Evolutionary conservation across 148 eudicot genomes (phyloP).

Genomic region (Dysphania ambrosioides): DNA sequence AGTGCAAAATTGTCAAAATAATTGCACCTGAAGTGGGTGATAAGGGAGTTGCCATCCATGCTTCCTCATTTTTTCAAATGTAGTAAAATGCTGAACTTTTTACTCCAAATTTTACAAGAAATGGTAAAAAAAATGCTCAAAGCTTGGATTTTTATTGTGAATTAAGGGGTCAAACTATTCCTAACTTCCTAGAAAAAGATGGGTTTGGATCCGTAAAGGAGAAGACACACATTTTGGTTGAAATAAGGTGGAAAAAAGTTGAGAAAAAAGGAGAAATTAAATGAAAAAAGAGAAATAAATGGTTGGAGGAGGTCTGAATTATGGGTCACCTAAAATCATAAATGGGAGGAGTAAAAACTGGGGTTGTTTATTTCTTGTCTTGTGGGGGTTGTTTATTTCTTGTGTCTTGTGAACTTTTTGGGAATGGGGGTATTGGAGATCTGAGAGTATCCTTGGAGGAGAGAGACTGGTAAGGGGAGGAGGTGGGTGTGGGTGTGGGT

Average conservation of each 20-base stretch:
- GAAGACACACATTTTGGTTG: background rate
- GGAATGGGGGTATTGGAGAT: conserved; percentile 35
- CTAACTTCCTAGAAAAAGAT: conserved; percentile 28
- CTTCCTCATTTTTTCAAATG: conserved; percentile 63
- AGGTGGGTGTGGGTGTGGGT: conserved; percentile 12
- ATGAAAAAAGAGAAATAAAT: conserved; percentile 10
- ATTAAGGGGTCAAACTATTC: conserved; percentile 5
- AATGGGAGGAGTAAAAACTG: background rate
- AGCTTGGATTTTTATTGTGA: no score
- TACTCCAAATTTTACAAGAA: background rate
- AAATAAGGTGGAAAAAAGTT: background rate
- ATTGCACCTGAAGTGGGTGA: conserved; percentile 85
- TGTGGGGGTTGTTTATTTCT: conserved; percentile 28
- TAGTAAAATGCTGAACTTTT: conserved; percentile 13
- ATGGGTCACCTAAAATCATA: conserved; percentile 22
- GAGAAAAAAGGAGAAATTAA: background rate
- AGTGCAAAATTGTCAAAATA: background rate
- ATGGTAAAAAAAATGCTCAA: background rate
- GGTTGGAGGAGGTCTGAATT: no score
- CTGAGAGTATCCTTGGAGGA: conserved; percentile 19
- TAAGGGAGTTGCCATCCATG: conserved; percentile 98
- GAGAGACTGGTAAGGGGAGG: conserved; percentile 27
- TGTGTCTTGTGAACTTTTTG: conserved; percentile 27
- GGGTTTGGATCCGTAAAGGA: conserved; percentile 18
- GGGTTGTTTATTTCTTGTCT: conserved; percentile 31